Base-by-base conservation (phyloP, 2,329 filamentous ascomycete genomes). In the Ambrosiella cleistominuta region DNA sequence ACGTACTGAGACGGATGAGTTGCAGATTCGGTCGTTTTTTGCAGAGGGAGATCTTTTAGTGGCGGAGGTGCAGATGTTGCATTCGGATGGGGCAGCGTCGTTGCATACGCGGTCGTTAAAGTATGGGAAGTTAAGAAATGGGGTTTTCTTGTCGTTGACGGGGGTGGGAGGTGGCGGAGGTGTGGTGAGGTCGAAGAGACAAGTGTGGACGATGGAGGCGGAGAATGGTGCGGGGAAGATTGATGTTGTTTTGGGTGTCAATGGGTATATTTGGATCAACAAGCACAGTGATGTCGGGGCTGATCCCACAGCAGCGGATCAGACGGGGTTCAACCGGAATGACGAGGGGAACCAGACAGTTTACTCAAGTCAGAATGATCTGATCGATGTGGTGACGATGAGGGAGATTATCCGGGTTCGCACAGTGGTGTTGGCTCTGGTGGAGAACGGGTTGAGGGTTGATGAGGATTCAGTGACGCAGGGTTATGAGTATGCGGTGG, bases 21-120 rank as follows among this genome's bases (percentile, higher is more conserved):
- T 98, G 65, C 93, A 97, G 71, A 97, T 98, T 70, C 82, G 93
- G 55, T 88, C 83, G n/a, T 98, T 96, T 71, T 97, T 98, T 72
- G 83, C 85, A 57, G 93, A 98, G 70, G 93, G 93, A 11, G 93
- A 98, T 68, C 73, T 98, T 56, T 74, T 98, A 13, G 87, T 97
- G 15, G 93, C 93, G 1, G 93, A 98, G 72, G 93, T 98, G 57
- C 93, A 98, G 76, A 81, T 81, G 64, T 75, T 98, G 57, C 88
- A 89, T 68, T 78, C 82, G 60, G 91, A 97, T 70, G 91, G 90
- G 60, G 84, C 81, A 1, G 90, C 93, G 0, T 84, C 83, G 60
- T 74, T 98, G 66, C 93, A 98, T 72, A 97, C 93, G 7, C 81
- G 93, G 61, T 86, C 81, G 63, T 72, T 97, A 66, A 90, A 91